These are phyloP conservation scores for Salix viminalis DNA, from an alignment of 345 rosid species.

Conservation along the genomic window DNA sequence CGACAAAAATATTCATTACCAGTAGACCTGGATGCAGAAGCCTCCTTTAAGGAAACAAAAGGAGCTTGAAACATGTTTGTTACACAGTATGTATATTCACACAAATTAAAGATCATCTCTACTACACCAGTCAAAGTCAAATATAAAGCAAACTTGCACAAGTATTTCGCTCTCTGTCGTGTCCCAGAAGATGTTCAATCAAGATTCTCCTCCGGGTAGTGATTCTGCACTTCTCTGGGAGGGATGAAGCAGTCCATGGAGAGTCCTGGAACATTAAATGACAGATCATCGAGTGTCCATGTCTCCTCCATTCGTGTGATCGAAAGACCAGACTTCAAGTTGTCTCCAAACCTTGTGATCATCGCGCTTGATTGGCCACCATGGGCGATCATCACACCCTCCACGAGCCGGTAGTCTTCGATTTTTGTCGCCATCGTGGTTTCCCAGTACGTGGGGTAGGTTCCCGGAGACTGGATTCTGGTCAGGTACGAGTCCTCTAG, in stretches of 20 bases:
- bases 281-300: constrained; percentile 84
- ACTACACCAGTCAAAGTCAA: neutral
- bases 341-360: constrained; percentile 83
- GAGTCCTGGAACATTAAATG: constrained; percentile 74
- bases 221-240: constrained; percentile 61
- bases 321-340: constrained; percentile 59
- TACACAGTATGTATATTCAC: neutral
- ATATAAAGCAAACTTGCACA: neutral
- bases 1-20: neutral
- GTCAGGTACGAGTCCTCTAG: constrained; percentile 67
- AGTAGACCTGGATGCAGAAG: neutral
- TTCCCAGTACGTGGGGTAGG: constrained; percentile 83
- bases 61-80: neutral
- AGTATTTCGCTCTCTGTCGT: neutral
- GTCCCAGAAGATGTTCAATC: constrained; percentile 18
- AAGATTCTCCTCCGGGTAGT: constrained; percentile 32
- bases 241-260: constrained; percentile 83
- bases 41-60: neutral
- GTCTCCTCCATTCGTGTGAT: constrained; percentile 78
- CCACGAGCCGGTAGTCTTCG: constrained; percentile 64
- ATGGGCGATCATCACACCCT: constrained; percentile 84
- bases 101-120: neutral
- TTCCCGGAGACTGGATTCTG: constrained; percentile 81
- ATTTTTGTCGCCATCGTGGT: constrained; percentile 74
- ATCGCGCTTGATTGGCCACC: constrained; percentile 64